A percentile compares a stretch with the other conserved stretches of the same genome.
phyloP scores from a whole-genome alignment of 257 asterid species.

The Solanum pennellii region DNA sequence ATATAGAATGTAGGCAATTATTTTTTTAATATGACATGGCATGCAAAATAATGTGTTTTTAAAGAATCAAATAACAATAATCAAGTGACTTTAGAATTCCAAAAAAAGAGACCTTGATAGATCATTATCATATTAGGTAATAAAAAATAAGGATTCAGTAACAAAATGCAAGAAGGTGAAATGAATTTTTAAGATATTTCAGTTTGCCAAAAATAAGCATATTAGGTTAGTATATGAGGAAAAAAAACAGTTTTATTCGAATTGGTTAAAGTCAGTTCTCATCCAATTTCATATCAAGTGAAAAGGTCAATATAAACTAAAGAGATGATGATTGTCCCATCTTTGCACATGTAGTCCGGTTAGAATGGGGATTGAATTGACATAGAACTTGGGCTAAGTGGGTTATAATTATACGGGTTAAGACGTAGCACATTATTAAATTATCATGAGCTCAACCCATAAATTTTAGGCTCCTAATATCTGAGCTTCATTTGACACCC shows the following conservation, averaged over 20 bases:
- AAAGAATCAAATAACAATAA: neutral
- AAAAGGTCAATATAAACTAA: neutral
- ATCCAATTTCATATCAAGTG: neutral
- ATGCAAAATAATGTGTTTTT: neutral
- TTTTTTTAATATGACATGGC: neutral
- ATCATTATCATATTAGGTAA: neutral
- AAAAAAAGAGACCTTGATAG: neutral
- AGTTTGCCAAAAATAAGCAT: neutral
- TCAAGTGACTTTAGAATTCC: neutral
- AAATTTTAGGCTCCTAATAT: neutral
- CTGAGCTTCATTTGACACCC: neutral
- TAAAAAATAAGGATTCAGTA: neutral
- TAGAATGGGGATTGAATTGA: neutral
- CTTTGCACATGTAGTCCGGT: neutral
- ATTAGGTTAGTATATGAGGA: neutral
- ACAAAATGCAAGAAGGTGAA: neutral
- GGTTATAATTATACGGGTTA: neutral
- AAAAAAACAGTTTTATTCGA: neutral
- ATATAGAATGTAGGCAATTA: neutral
- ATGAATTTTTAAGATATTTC: neutral
- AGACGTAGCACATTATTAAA: neutral
- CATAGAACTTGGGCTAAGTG: neutral
- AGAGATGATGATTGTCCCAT: neutral
- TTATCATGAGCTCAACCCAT: neutral
- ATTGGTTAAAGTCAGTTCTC: neutral